Evolutionary conservation across 2,329 filamentous ascomycete genomes (phyloP).

Genomic region (Davidsoniella neocaledoniae): DNA sequence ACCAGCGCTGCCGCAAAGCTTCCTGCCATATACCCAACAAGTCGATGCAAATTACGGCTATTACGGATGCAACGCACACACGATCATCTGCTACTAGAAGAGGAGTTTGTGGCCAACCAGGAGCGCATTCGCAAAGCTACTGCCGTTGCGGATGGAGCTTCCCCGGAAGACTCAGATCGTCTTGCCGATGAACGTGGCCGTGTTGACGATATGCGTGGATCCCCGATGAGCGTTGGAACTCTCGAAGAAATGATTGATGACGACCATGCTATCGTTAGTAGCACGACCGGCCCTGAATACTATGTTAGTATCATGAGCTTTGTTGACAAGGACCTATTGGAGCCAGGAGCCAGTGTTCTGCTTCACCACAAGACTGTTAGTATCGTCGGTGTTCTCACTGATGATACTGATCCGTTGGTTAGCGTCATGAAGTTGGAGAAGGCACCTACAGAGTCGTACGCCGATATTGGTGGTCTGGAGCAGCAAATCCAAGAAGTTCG

Average conservation of each 20-base stretch:
- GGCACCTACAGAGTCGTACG: constrained; percentile 93
- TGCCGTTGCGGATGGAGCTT: constrained; percentile 54
- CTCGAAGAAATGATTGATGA: constrained; percentile 98
- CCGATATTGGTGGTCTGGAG: constrained; percentile 93
- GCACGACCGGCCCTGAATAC: constrained; percentile 93
- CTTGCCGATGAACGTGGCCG: constrained; percentile 88
- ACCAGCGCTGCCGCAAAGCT: constrained; percentile 92
- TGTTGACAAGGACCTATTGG: constrained; percentile 94
- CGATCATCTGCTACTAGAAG: constrained; percentile 89
- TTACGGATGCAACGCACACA: constrained; percentile 97
- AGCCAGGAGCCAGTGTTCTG: constrained; percentile 87
- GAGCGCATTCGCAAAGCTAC: constrained; percentile 89
- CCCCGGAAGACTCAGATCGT: constrained; percentile 59
- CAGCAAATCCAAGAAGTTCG: constrained; percentile 92
- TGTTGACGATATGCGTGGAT: constrained; percentile 96
- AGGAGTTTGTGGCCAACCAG: constrained; percentile 98
- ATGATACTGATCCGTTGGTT: constrained; percentile 87
- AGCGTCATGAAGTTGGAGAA: constrained; percentile 99
- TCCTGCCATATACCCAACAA: constrained; percentile 83
- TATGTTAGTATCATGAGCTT: constrained; percentile 99
- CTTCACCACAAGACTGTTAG: constrained; percentile 96
- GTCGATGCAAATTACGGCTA: constrained; percentile 91
- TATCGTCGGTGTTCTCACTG: constrained; percentile 90
- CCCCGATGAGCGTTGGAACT: constrained; percentile 95
- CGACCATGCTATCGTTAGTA: constrained; percentile 96